Conservation (phyloP, 352 stramenopile genomes). For the Phytophthora cryptogea region DNA sequence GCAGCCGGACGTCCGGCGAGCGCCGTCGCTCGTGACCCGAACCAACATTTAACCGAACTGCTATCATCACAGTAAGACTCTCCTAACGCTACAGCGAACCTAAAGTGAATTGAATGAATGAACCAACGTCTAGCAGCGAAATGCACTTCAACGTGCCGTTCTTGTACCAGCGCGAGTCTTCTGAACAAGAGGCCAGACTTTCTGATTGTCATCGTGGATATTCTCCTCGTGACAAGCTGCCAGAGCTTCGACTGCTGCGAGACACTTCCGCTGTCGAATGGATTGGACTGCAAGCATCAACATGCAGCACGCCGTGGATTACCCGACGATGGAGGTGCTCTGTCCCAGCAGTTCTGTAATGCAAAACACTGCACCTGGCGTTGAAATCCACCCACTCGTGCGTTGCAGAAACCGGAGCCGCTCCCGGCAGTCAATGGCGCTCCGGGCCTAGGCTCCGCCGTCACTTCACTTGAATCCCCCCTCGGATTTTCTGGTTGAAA, state of each 20-base stretch:
- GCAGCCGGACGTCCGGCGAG: conserved; percentile 34
- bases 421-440: not conserved
- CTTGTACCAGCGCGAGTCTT: not conserved
- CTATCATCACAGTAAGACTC: too few species aligned
- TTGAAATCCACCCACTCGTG: not conserved
- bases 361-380: not conserved
- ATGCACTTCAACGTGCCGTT: conserved; percentile 10
- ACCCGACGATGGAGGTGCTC: conserved; percentile 1
- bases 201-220: not conserved
- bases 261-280: conserved; percentile 14
- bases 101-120: conserved; percentile 15
- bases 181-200: conserved; percentile 14
- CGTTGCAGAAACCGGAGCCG: conserved; percentile 23
- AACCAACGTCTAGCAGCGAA: not conserved
- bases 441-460: conserved; percentile 4
- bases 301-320: conserved; percentile 4
- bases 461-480: conserved; percentile 1
- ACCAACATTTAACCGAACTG: conserved; percentile 42
- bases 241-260: not conserved
- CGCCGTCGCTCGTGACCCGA: conserved; percentile 24
- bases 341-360: too few species aligned
- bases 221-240: too few species aligned
- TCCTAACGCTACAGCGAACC: conserved; percentile 7
- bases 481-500: conserved; percentile 17
- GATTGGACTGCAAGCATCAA: conserved; percentile 16